These are phyloP conservation scores for Suillus cothurnatus DNA, from an alignment of 768 basidiomycete species.

Conservation along the genomic window DNA sequence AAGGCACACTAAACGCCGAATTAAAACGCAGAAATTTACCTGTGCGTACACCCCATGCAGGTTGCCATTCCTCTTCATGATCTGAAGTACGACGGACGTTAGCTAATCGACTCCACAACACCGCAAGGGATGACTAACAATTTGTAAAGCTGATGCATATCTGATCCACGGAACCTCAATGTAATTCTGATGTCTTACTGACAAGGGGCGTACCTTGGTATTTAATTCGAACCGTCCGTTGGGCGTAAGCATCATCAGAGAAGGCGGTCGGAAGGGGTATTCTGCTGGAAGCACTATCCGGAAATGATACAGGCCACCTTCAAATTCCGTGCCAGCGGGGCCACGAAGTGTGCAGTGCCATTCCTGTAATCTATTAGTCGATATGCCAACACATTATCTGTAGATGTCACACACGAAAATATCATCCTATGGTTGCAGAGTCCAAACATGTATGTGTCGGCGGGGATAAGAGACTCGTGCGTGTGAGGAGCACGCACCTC, in stretches of 20 bases:
- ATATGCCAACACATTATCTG: slow-evolving; percentile 15
- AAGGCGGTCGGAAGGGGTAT: slow-evolving; percentile 96
- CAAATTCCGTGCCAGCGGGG: slow-evolving; percentile 84
- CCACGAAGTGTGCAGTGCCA: slow-evolving; percentile 99
- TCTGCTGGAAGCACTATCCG: slow-evolving; percentile 88
- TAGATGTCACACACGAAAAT: slow-evolving; percentile 68
- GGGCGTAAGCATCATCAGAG: slow-evolving; percentile 94
- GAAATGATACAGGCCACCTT: slow-evolving; percentile 96
- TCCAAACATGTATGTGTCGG: slow-evolving; percentile 12
- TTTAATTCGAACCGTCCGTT: slow-evolving; percentile 97
- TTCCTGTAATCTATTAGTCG: slow-evolving; percentile 47
- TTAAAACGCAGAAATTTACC: slow-evolving; percentile 46
- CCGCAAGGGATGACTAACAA: slow-evolving; percentile 50
- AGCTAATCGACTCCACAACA: slow-evolving; percentile 26
- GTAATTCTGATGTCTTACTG: neutral
- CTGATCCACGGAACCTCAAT: slow-evolving; percentile 39
- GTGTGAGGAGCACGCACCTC: slow-evolving; percentile 53
- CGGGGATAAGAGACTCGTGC: slow-evolving; percentile 7
- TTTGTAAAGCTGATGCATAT: slow-evolving; percentile 94
- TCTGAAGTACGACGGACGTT: slow-evolving; percentile 48
- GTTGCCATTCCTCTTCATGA: slow-evolving; percentile 97
- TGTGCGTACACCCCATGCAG: slow-evolving; percentile 97
- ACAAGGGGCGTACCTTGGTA: slow-evolving; percentile 68
- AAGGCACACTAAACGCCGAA: slow-evolving; percentile 14
- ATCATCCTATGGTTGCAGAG: slow-evolving; percentile 58